phyloP scores from a whole-genome alignment of 23 red algal genomes.

The Pyropia haitanensis region DNA sequence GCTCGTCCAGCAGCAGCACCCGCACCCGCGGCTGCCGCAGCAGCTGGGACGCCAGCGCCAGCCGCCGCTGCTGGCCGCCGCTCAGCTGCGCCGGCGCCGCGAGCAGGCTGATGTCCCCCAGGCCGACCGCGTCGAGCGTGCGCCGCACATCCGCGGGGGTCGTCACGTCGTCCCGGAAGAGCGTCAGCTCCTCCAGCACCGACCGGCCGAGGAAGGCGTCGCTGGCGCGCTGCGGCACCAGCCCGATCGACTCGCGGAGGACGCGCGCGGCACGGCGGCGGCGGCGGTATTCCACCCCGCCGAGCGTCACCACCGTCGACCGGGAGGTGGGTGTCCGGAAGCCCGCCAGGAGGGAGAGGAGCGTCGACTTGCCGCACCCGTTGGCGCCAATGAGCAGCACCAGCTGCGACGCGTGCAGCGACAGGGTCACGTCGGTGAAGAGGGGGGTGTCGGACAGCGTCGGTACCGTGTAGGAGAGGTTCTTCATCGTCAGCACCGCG shows the following conservation, averaged over 20 bases:
- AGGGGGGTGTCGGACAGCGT: slow-evolving; percentile 19
- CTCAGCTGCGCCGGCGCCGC: slow-evolving; percentile 23
- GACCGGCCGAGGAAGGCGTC: slow-evolving; percentile 32
- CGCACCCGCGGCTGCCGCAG: slow-evolving; percentile 34
- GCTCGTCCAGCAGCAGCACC: slow-evolving; percentile 71
- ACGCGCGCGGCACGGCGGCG: slow-evolving; percentile 1
- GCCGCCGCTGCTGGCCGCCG: slow-evolving; percentile 64
- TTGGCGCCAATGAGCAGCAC: slow-evolving; percentile 71
- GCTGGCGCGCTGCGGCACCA: slow-evolving; percentile 54
- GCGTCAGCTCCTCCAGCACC: slow-evolving; percentile 69
- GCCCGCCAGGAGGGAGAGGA: not conserved
- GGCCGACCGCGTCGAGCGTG: slow-evolving; percentile 34
- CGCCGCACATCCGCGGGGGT: slow-evolving; percentile 43
- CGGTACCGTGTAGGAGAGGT: slow-evolving; percentile 32
- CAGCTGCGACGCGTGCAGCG: slow-evolving; percentile 31
- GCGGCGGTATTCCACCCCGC: not conserved
- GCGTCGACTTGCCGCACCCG: slow-evolving; percentile 66
- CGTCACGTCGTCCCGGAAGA: slow-evolving; percentile 27
- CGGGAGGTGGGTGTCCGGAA: not conserved
- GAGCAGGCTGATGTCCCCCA: slow-evolving; percentile 43
- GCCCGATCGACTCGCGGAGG: slow-evolving; percentile 27
- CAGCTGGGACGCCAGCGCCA: slow-evolving; percentile 69
- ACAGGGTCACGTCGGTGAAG: slow-evolving; percentile 44
- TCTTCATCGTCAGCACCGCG: slow-evolving; percentile 26
- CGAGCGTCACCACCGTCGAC: not conserved